These are phyloP conservation scores for Fusarium lateritium DNA, from an alignment of 2,329 filamentous ascomycete species.

Conservation along the genomic window DNA sequence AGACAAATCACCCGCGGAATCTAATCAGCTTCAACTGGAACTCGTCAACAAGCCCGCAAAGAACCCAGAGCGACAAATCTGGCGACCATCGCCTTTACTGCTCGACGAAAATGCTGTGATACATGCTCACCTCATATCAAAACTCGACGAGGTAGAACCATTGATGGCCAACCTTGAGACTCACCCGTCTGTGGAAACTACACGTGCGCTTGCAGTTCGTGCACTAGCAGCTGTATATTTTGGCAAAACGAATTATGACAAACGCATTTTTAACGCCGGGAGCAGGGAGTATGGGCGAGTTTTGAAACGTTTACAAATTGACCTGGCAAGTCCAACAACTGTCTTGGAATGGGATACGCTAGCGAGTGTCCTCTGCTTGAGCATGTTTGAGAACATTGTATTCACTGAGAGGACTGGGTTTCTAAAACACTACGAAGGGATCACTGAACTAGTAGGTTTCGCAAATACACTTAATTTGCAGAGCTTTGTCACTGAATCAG, in stretches of 20 bases:
- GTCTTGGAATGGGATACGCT: conserved; percentile 25
- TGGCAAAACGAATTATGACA: conserved; percentile 15
- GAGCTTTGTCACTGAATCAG: not conserved
- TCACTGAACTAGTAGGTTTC: conserved; percentile 6
- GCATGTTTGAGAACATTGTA: conserved; percentile 25
- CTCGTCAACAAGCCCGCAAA: fast-evolving
- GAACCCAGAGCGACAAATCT: not conserved
- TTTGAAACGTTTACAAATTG: not conserved
- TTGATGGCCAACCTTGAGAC: conserved; percentile 13
- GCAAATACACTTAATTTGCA: fast-evolving
- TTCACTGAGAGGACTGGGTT: conserved; percentile 27
- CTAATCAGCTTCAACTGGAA: not conserved
- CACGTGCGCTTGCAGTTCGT: conserved; percentile 5
- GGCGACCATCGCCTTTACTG: not conserved
- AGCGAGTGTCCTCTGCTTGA: conserved; percentile 25
- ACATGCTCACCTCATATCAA: conserved; percentile 14
- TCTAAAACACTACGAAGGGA: conserved; percentile 24
- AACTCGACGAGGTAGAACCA: conserved; percentile 13
- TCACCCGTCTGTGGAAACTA: not conserved
- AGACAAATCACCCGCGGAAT: not conserved
- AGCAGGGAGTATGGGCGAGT: conserved; percentile 10
- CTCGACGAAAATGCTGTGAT: conserved; percentile 14
- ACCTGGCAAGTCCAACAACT: not conserved
- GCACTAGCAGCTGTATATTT: conserved; percentile 26
- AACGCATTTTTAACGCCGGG: conserved; percentile 1